These are phyloP conservation scores for Olyra latifolia DNA, from an alignment of 176 grass and related monocot genomes.

Conservation along the genomic window DNA sequence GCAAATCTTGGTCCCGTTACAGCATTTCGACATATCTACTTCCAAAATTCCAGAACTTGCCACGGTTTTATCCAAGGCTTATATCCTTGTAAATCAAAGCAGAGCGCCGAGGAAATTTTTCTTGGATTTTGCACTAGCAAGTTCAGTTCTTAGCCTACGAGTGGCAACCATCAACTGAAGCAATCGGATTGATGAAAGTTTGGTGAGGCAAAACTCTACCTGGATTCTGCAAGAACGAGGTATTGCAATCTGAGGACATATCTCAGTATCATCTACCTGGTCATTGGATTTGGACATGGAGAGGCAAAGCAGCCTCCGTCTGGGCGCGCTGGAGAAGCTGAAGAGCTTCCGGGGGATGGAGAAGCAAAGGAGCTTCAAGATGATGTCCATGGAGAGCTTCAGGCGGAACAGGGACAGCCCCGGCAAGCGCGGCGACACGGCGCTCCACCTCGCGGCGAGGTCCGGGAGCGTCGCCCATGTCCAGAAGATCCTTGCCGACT, in stretches of 20 bases:
- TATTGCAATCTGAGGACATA: background rate
- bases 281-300: slow-evolving; percentile 49
- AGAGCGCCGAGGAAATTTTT: background rate
- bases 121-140: slow-evolving; percentile 10
- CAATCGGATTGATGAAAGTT: slow-evolving; percentile 9
- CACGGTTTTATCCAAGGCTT: background rate
- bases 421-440: slow-evolving; percentile 73
- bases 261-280: background rate
- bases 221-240: slow-evolving; percentile 31
- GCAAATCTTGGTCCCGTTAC: background rate
- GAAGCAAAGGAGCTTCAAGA: slow-evolving; percentile 58
- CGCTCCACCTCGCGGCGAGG: slow-evolving; percentile 76
- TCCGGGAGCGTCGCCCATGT: slow-evolving; percentile 51
- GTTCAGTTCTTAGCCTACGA: background rate
- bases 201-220: background rate
- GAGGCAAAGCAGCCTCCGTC: slow-evolving; percentile 52
- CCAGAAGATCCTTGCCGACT: slow-evolving; percentile 65
- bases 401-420: slow-evolving; percentile 68
- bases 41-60: background rate
- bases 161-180: slow-evolving; percentile 6
- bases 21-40: background rate
- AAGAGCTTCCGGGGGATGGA: slow-evolving; percentile 63
- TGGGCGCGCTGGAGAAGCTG: slow-evolving; percentile 62
- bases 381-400: slow-evolving; percentile 68
- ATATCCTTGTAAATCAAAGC: background rate